A percentile compares a stretch with the other conserved stretches of the same genome.
phyloP scores from a whole-genome alignment of 139 green algal species.

The Dunaliella sp. region DNA sequence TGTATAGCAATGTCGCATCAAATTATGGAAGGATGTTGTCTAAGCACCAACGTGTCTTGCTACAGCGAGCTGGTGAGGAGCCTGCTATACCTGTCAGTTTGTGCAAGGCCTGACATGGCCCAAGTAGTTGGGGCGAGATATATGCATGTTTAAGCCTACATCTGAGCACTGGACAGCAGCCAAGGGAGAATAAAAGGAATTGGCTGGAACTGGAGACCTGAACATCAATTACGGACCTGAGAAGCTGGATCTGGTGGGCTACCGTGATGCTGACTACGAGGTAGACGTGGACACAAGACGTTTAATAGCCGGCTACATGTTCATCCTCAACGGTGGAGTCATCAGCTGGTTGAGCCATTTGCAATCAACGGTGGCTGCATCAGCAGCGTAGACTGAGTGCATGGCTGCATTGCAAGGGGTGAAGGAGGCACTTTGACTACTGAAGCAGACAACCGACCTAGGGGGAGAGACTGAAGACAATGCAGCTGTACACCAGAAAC shows the following conservation, averaged over 20 bases:
- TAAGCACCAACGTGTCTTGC: slow-evolving; percentile 12
- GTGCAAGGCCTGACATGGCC: slow-evolving; percentile 38
- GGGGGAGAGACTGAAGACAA: not conserved
- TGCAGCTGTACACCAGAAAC: slow-evolving; percentile 34
- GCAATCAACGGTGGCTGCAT: slow-evolving; percentile 49
- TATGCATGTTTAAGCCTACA: not conserved
- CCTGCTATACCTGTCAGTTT: slow-evolving; percentile 29
- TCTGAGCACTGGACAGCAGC: slow-evolving; percentile 35
- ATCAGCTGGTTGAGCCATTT: slow-evolving; percentile 42
- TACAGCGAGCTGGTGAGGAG: slow-evolving; percentile 33
- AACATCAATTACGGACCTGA: slow-evolving; percentile 15
- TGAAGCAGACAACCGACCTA: slow-evolving; percentile 34
- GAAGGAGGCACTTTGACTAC: slow-evolving; percentile 51
- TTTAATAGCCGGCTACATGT: slow-evolving; percentile 39
- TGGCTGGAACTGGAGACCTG: slow-evolving; percentile 18
- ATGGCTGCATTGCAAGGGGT: slow-evolving; percentile 40
- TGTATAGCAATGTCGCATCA: too few species aligned
- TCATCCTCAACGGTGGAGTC: slow-evolving; percentile 16
- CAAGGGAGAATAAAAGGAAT: slow-evolving; percentile 27
- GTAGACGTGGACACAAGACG: slow-evolving; percentile 27
- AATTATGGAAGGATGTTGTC: not conserved
- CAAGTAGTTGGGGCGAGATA: slow-evolving; percentile 32
- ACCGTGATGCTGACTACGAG: slow-evolving; percentile 47
- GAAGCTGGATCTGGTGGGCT: slow-evolving; percentile 25
- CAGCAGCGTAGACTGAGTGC: slow-evolving; percentile 47